phyloP scores from a whole-genome alignment of 1,139 yeast species.

The Hanseniaspora uvarum region DNA sequence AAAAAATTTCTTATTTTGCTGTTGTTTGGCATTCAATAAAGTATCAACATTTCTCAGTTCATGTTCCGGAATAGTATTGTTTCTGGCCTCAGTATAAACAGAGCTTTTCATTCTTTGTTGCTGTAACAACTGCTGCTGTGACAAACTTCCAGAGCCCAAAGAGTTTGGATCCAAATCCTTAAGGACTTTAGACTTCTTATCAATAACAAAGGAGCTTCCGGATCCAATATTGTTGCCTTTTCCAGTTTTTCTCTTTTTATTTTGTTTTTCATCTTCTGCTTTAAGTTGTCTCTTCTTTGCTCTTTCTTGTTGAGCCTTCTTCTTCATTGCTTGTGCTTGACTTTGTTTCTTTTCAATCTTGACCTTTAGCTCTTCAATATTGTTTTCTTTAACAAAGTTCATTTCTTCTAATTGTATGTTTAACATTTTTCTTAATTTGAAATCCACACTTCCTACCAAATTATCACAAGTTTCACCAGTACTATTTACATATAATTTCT shows the following conservation, averaged over 20 bases:
- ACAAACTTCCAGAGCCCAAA: slow-evolving; percentile 5
- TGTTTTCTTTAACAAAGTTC: slow-evolving; percentile 12
- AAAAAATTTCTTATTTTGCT: slow-evolving; percentile 69
- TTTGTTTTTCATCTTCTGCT: slow-evolving; percentile 11
- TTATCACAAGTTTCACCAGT: slow-evolving; percentile 5
- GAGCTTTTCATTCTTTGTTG: slow-evolving; percentile 35
- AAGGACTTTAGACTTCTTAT: slow-evolving; percentile 7
- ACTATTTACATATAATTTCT: slow-evolving; percentile 8
- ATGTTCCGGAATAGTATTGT: slow-evolving; percentile 87
- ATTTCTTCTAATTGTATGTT: slow-evolving; percentile 9
- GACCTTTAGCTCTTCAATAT: slow-evolving; percentile 5
- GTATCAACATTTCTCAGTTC: slow-evolving; percentile 75
- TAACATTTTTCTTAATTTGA: slow-evolving; percentile 10
- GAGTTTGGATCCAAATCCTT: slow-evolving; percentile 13
- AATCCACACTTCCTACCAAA: slow-evolving; percentile 3
- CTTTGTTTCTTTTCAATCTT: slow-evolving; percentile 7
- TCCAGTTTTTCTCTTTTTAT: slow-evolving; percentile 9
- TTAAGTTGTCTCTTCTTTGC: slow-evolving; percentile 5
- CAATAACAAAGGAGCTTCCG: neutral
- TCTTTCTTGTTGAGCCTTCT: slow-evolving; percentile 10
- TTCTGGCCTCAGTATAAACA: slow-evolving; percentile 77
- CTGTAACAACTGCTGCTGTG: slow-evolving; percentile 21
- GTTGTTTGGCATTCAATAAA: slow-evolving; percentile 64
- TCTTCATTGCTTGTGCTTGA: neutral
- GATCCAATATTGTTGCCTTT: neutral